Base-by-base conservation (phyloP, 1,139 yeast genomes). In the Lodderomyces beijingensis region DNA sequence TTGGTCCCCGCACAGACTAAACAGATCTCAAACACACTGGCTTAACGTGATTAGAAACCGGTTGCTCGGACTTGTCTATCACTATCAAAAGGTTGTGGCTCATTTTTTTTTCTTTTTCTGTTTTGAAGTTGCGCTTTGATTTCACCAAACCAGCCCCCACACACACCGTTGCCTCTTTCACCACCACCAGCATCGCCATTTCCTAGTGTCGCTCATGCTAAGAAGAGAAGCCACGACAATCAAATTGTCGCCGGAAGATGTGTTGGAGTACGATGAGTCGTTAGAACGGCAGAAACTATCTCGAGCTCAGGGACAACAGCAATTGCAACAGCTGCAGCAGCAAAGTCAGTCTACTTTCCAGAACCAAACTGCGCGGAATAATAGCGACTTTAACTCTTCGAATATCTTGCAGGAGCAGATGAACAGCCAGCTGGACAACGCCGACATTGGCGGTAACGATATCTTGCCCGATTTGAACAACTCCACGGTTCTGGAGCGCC, bases 191-290 rank as follows among this genome's bases (percentile, higher is more conserved):
- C n/a, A n/a, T n/a, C n/a, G n/a, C n/a, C n/a, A n/a, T n/a, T n/a
- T n/a, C n/a, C n/a, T n/a, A n/a, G n/a, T n/a, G n/a, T n/a, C n/a
- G n/a, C n/a, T n/a, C n/a, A 79, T 79, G 86, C 60, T 80, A 34
- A 58, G 85, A 52, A 60, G 85, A 39, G 79, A 72, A 4, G 80
- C 86, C 2, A 79, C 87, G 0, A 66, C 77, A 1, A 79, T 79
- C 35, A 68, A 67, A 40, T 67, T 80, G 33, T 77, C 83, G 0
- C 81, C 82, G 1, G 85, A 78, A 40, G 87, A 79, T 41, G 68
- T 80, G 2, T 59, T 73, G 39, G 79, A 70, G 34, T 79, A 75
- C 42, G 86, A 79, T 40, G 83, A 78, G 37, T 41, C 42, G 15
- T 28, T 51, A 13, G 34, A 40, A 28, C 40, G 34, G 15, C 37